Conservation (phyloP, 2,329 filamentous ascomycete genomes). For the Aureobasidium mangrovei region DNA sequence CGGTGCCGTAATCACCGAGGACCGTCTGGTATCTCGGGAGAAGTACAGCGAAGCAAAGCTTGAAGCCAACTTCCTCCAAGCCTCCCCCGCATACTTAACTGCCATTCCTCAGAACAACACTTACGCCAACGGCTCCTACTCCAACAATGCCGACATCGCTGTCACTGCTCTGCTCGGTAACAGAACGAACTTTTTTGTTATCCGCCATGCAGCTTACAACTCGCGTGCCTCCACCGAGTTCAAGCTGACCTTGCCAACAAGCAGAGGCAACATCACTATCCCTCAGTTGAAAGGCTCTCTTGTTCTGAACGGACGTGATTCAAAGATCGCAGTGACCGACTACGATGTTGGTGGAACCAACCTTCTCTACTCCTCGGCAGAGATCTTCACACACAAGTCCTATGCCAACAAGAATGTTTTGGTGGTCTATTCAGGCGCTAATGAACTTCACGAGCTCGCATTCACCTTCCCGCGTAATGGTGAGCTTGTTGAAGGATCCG, state of each 20-base stretch:
- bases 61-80: constrained; percentile 64
- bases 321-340: constrained; percentile 54
- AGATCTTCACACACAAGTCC: constrained; percentile 49
- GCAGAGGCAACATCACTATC: constrained; percentile 47
- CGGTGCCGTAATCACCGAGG: constrained; percentile 58
- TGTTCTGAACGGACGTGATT: constrained; percentile 51
- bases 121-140: constrained; percentile 43
- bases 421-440: constrained; percentile 54
- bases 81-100: constrained; percentile 60
- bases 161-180: constrained; percentile 54
- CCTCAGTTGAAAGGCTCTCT: constrained; percentile 51
- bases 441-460: constrained; percentile 56
- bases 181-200: constrained; percentile 53
- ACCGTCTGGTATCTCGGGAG: constrained; percentile 57
- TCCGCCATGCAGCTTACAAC: constrained; percentile 56
- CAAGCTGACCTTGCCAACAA: constrained; percentile 53
- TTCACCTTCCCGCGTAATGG: constrained; percentile 31
- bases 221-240: constrained; percentile 50
- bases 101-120: constrained; percentile 45
- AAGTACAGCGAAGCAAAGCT: constrained; percentile 77
- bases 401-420: constrained; percentile 40
- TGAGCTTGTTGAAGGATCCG: constrained; percentile 34
- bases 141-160: constrained; percentile 43
- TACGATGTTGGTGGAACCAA: constrained; percentile 46
- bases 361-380: constrained; percentile 48